Percentiles rank a stretch among this genome's conserved stretches.
phyloP scores from a whole-genome alignment of 2,329 filamentous ascomycete genomes.

The Leptodontidium sp. region DNA sequence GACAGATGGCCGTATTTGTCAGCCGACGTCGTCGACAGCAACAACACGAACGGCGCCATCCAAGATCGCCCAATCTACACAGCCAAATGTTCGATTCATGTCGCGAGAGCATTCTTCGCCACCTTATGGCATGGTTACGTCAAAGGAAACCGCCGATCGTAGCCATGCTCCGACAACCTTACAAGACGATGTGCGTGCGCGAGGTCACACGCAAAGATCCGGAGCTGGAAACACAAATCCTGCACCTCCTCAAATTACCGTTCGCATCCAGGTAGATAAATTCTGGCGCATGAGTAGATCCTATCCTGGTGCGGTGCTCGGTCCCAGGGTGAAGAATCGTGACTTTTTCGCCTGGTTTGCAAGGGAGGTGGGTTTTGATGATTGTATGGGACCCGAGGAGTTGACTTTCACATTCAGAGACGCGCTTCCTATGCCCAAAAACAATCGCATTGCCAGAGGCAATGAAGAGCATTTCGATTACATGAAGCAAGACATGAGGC shows the following conservation, averaged over 20 bases:
- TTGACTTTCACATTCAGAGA: constrained; percentile 27
- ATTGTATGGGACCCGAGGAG: not conserved
- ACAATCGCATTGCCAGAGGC: constrained; percentile 2
- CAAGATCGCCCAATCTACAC: not conserved
- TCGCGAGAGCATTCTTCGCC: not conserved
- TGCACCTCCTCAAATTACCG: not conserved
- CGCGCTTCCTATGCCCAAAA: constrained; percentile 20
- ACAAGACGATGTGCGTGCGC: not conserved
- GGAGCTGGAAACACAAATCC: not conserved
- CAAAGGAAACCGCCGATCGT: not conserved
- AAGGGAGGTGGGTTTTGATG: not conserved
- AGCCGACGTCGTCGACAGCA: not conserved
- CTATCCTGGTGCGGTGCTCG: not conserved
- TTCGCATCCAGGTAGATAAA: not conserved
- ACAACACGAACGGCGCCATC: not conserved
- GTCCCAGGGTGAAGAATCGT: not conserved
- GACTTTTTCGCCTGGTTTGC: constrained; percentile 28
- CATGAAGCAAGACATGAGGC: constrained; percentile 24
- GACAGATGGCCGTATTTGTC: not conserved
- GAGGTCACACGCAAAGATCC: not conserved
- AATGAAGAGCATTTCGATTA: constrained; percentile 26
- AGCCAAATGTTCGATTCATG: not conserved
- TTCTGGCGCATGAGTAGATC: not conserved
- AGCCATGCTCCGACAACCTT: not conserved
- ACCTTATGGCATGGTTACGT: not conserved